phyloP scores from a whole-genome alignment of 2,329 filamentous ascomycete genomes.

The Alternaria triticimaculans region DNA sequence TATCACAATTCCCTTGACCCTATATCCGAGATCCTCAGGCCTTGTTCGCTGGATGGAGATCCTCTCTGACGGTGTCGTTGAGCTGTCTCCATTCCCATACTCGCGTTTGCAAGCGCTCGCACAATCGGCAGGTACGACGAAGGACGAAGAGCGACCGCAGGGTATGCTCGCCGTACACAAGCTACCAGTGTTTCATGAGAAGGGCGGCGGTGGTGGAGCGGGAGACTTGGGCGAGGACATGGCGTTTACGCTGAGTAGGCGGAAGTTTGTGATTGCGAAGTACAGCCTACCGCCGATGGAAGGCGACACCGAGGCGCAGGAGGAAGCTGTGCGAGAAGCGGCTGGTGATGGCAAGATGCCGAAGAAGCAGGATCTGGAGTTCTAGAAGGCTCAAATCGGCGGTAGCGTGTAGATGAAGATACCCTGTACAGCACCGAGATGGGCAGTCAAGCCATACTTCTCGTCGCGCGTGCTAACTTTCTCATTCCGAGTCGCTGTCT shows the following conservation, averaged over 20 bases:
- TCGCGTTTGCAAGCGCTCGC: conserved; percentile 58
- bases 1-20: conserved; percentile 77
- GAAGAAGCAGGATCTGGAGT: conserved; percentile 69
- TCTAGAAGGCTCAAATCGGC: conserved; percentile 48
- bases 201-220: conserved; percentile 76
- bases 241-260: conserved; percentile 86
- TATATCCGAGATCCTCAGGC: conserved; percentile 78
- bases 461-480: neutral
- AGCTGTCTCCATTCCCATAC: conserved; percentile 77
- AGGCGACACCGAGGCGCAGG: conserved; percentile 71
- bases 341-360: conserved; percentile 60
- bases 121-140: conserved; percentile 58
- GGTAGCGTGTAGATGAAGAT: conserved; percentile 3
- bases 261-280: conserved; percentile 82
- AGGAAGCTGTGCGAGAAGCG: conserved; percentile 48
- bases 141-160: conserved; percentile 77
- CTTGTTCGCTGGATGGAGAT: conserved; percentile 86
- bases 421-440: conserved; percentile 7
- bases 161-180: conserved; percentile 85
- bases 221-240: conserved; percentile 77
- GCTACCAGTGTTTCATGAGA: conserved; percentile 84
- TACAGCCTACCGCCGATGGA: conserved; percentile 89
- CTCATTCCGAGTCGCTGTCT: conserved; percentile 39
- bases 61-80: conserved; percentile 82
- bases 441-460: neutral